Base-by-base conservation (phyloP, 148 eudicot species). In the Camellia lanceoleosa region DNA sequence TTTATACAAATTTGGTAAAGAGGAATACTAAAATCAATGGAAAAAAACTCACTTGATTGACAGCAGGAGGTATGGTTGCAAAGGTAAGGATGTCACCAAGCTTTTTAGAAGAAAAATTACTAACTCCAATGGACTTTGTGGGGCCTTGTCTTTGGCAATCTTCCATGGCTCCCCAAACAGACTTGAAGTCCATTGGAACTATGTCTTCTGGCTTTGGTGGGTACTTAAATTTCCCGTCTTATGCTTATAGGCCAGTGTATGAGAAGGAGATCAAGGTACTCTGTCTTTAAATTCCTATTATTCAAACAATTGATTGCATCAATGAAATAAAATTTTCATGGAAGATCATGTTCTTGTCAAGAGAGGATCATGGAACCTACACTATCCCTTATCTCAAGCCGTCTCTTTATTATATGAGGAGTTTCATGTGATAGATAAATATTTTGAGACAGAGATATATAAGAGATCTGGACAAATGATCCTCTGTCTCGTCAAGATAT, bases 91-190 rank as follows among this genome's bases (percentile, higher is more conserved):
- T 10, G 18, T 73, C 68, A 0, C 23, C 61, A 60, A 82, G 18
- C 56, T 44, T 73, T 43, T 74, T 82, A 69, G 58, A 78, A 15
- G 85, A 73, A 81, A 82, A 82, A 78, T 82, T 82, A 59, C 85
- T 78, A 8, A 82, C 81, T 4, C 85, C 85, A 30, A 82, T 78
- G 65, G 55, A 67, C 30, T 82, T 82, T 3, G 81, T 73, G 58
- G 78, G 85, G 47, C 85, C 85, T 13, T 58, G 77, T 8, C 19
- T 79, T 19, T 73, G 62, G 68, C 85, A 83, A 64, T 83, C 82
- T 44, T 83, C 85, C 85, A 83, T 83, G 61, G 68, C 82, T 78
- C 47, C 58, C 85, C 85, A 83, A 4, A 68, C 82, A 13, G 78
- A 76, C 59, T 74, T 67, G 56, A 83, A 20, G 61, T 83, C 85